Evolutionary conservation across 768 basidiomycete species (phyloP), one percentile per base, ranked within the genome.

Genomic region (Tylopilus felleus): DNA sequence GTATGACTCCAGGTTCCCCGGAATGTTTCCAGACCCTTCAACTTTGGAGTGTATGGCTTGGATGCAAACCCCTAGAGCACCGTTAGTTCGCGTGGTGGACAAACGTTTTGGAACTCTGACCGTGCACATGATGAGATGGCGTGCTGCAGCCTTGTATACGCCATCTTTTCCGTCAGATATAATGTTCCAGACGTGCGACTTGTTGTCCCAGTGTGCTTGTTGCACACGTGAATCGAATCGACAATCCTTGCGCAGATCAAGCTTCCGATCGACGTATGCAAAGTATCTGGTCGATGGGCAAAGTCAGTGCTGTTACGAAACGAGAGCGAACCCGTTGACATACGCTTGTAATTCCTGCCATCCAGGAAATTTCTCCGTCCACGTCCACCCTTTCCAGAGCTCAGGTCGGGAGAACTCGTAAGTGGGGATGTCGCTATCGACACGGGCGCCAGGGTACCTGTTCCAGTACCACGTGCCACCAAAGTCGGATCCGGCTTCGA

Each of bases 391-490:
- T 12, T 49, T 46, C 59, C 53, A 60, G 19, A 60, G 58, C 9
- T 60, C 50, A 13, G 53, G 53, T 12, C 19, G 23, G 8, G 58
- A 38, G 21, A 56, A 52, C 21, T 52, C 58, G 28, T 60, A 60
- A 5, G 5, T 13, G 16, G 59, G 58, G 10, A 60, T 41, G 8
- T 48, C 33, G 8, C 50, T 52, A 19, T 62, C 60, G 8, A 52
- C 50, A 10, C 60, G 60, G 6, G 52, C 51, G 1, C 60, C 52
- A 13, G 55, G 58, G 40, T 53, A 59, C 5, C 27, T 59, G 22
- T 53, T 59, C 58, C 57, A 59, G 25, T 54, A 59, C 57, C 56
- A 61, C 6, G 53, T 62, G 0, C 60, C 60, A 6, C 60, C 60
- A 13, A 60, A 29, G 12, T 51, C 43, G 8, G 59, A 52, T 10